A percentile compares a stretch with the other conserved stretches of the same genome.
phyloP scores from a whole-genome alignment of 129 eudicot genomes.

The Oenanthe sinensis region DNA sequence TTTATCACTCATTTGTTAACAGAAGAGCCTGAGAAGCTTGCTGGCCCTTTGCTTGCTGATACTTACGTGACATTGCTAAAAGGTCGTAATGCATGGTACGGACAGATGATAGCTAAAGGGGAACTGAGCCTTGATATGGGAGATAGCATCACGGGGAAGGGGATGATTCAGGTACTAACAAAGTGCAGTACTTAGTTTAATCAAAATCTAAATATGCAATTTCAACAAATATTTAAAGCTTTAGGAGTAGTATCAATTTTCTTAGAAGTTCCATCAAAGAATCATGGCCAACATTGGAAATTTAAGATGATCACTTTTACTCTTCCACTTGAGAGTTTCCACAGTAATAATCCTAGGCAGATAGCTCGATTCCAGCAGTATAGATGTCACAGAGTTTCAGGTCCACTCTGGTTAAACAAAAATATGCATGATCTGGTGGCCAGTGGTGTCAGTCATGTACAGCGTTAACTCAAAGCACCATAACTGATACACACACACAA shows the following conservation, averaged over 20 bases:
- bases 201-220: neutral
- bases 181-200: neutral
- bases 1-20: slow-evolving; percentile 81
- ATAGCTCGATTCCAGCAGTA: neutral
- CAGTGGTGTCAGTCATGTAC: neutral
- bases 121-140: slow-evolving; percentile 84
- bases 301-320: neutral
- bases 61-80: slow-evolving; percentile 79
- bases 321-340: neutral
- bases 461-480: neutral
- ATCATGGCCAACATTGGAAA: neutral
- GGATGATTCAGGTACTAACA: slow-evolving; percentile 71
- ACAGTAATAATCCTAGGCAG: neutral
- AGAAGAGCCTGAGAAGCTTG: slow-evolving; percentile 89
- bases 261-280: neutral
- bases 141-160: slow-evolving; percentile 85
- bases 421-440: neutral
- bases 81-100: slow-evolving; percentile 97
- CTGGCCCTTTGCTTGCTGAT: slow-evolving; percentile 90
- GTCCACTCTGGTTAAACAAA: neutral
- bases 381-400: neutral
- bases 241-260: neutral
- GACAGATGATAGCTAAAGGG: slow-evolving; percentile 88
- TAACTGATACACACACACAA: neutral
- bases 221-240: neutral